phyloP scores from a whole-genome alignment of 495 filamentous ascomycete species.

The Alectoria sarmentosa region DNA sequence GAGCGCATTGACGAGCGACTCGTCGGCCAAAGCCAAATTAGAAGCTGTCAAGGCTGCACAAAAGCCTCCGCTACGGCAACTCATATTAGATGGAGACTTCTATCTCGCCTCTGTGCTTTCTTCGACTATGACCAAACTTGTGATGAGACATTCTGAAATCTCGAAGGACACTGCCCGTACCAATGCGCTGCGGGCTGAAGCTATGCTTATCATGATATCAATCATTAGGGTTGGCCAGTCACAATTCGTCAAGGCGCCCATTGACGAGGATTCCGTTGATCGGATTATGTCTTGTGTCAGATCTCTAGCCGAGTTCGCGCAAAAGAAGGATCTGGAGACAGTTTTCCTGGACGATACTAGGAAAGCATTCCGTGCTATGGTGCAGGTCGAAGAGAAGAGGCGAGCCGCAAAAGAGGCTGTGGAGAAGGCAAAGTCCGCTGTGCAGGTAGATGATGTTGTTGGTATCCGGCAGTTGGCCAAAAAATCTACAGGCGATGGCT shows the following conservation, averaged over 20 bases:
- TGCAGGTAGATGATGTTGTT: slow-evolving; percentile 93
- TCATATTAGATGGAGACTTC: slow-evolving; percentile 96
- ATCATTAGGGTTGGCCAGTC: slow-evolving; percentile 97
- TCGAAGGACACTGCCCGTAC: slow-evolving; percentile 80
- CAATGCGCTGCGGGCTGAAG: slow-evolving; percentile 90
- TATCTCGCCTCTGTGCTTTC: slow-evolving; percentile 94
- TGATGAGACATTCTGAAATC: slow-evolving; percentile 96
- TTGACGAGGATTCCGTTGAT: slow-evolving; percentile 97
- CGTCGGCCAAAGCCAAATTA: slow-evolving; percentile 79
- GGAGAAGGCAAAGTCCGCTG: slow-evolving; percentile 87
- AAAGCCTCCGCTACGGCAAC: slow-evolving; percentile 90
- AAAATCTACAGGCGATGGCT: slow-evolving; percentile 78
- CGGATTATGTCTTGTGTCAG: slow-evolving; percentile 95
- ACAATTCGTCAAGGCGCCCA: slow-evolving; percentile 92
- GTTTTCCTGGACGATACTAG: slow-evolving; percentile 95
- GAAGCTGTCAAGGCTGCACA: slow-evolving; percentile 96
- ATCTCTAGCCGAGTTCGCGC: slow-evolving; percentile 81
- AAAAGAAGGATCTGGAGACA: slow-evolving; percentile 81
- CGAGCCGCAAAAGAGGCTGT: slow-evolving; percentile 81
- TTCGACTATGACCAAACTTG: slow-evolving; percentile 91
- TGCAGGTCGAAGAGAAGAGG: slow-evolving; percentile 97
- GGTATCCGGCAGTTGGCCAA: slow-evolving; percentile 88
- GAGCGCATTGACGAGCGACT: slow-evolving; percentile 88
- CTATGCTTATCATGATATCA: slow-evolving; percentile 99
- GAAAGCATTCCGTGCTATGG: slow-evolving; percentile 97